Evolutionary conservation across 1,284 basidiomycete genomes (phyloP).

Genomic region (Puccinia brachypodii): DNA sequence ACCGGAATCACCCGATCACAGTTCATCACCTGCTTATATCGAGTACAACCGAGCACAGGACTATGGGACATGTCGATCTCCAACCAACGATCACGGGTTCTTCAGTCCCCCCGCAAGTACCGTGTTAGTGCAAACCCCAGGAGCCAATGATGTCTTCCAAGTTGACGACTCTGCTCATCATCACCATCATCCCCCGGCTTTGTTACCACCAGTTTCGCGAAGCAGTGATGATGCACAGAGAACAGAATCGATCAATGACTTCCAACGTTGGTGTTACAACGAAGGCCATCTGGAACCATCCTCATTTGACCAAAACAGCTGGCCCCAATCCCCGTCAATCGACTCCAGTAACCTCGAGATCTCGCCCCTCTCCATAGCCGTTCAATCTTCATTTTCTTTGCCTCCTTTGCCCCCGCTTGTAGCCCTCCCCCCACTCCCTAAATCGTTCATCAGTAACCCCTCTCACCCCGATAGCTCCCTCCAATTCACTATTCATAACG

Average conservation of each 20-base stretch:
- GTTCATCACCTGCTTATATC: neutral
- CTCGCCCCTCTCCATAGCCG: neutral
- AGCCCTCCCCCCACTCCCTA: neutral
- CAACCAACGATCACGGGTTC: too few species aligned
- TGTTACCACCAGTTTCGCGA: neutral
- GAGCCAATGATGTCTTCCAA: neutral
- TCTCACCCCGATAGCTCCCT: neutral
- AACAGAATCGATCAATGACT: neutral
- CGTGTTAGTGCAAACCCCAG: neutral
- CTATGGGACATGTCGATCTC: neutral
- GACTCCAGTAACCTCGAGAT: neutral
- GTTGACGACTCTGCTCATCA: neutral
- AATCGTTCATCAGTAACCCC: too few species aligned
- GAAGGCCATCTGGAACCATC: neutral
- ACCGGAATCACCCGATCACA: neutral
- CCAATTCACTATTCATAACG: slow-evolving; percentile 9
- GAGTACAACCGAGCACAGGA: neutral
- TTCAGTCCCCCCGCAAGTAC: neutral
- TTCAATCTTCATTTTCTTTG: neutral
- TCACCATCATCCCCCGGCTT: neutral
- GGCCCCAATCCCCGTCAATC: slow-evolving; percentile 8
- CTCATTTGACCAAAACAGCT: neutral
- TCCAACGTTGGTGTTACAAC: slow-evolving; percentile 11
- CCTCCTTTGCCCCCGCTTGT: neutral
- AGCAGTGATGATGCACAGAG: neutral